These are phyloP conservation scores for Boletus semigastroideus DNA, from an alignment of 1,284 basidiomycete species.

Conservation along the genomic window DNA sequence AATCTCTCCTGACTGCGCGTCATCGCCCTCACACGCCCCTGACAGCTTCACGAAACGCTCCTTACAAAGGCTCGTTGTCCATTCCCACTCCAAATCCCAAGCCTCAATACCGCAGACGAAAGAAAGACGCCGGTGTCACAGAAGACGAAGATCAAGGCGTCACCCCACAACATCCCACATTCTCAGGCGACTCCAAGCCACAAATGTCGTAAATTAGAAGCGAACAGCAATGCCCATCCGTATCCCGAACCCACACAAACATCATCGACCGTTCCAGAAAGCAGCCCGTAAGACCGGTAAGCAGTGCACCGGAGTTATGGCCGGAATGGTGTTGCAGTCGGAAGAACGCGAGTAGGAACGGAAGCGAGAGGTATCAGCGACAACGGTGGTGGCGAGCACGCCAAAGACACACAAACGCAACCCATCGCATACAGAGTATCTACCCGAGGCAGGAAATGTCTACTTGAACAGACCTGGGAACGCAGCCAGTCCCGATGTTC, in stretches of 20 bases:
- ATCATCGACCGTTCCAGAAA: conserved; percentile 30
- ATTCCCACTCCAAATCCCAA: conserved; percentile 24
- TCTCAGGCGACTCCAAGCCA: conserved; percentile 24
- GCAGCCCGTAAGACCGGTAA: conserved; percentile 42
- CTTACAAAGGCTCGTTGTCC: conserved; percentile 26
- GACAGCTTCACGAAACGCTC: conserved; percentile 44
- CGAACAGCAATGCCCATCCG: conserved; percentile 3
- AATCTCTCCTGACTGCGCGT: neutral
- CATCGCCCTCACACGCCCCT: conserved; percentile 10
- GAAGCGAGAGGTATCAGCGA: conserved; percentile 26
- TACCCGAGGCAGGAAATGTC: conserved; percentile 24
- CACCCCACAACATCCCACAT: conserved; percentile 10
- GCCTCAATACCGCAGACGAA: conserved; percentile 24
- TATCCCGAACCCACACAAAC: conserved; percentile 14
- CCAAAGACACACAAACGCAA: conserved; percentile 35
- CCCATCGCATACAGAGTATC: conserved; percentile 13
- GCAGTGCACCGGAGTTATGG: conserved; percentile 40
- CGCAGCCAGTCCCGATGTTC: conserved; percentile 32
- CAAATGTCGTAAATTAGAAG: conserved; percentile 28
- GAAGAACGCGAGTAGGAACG: conserved; percentile 29
- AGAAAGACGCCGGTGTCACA: conserved; percentile 20
- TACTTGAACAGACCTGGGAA: conserved; percentile 28
- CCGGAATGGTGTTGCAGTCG: conserved; percentile 34
- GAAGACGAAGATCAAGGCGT: conserved; percentile 26
- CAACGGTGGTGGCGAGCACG: conserved; percentile 26